Base-by-base conservation (phyloP, 305 asterid species). In the Solanum chacoense region DNA sequence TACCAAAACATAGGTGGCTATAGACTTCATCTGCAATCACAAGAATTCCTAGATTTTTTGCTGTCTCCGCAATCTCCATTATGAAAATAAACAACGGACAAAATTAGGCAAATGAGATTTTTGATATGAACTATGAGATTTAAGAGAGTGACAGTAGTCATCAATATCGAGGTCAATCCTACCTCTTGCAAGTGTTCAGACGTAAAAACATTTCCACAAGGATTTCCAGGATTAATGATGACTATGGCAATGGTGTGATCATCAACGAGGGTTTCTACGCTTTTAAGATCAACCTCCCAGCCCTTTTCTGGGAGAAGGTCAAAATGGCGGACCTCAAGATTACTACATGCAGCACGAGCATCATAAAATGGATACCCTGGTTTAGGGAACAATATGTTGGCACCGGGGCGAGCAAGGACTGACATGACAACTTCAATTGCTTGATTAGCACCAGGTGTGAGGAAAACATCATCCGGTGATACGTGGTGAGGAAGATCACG, bases 191-290 rank as follows among this genome's bases (percentile, higher is more conserved):
- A 79, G 78, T 88, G 93, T 31, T 84, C 90, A 74, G 45, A 78
- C 13, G 45, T 50, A 84, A 65, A 91, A 36, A 91, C 91, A 89
- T 85, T 89, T 36, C 93, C 93, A 40, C 89, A 92, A 74, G 98
- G 98, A 91, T 94, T 95, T n/a, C 98, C 98, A 2, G 98, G 97
- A 88, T 95, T 94, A 90, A 93, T 86, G 7, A 94, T 91, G 85
- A 93, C 96, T 90, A 95, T 92, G 8, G 97, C 98, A 84, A 95
- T 91, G 8, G 98, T 94, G 18, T 91, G 92, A 42, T 93, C 94
- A 88, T 95, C 95, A 6, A 94, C 96, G 29, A 94, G 91, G 84
- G 91, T 76, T 90, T 92, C 88, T 65, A 92, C 38, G 35, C 89
- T 87, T 71, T 84, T 50, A 26, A 92, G 89, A 83, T 92, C 92